Base-by-base conservation (phyloP, 2,329 filamentous ascomycete genomes). In the Alternaria angustiovoidea region DNA sequence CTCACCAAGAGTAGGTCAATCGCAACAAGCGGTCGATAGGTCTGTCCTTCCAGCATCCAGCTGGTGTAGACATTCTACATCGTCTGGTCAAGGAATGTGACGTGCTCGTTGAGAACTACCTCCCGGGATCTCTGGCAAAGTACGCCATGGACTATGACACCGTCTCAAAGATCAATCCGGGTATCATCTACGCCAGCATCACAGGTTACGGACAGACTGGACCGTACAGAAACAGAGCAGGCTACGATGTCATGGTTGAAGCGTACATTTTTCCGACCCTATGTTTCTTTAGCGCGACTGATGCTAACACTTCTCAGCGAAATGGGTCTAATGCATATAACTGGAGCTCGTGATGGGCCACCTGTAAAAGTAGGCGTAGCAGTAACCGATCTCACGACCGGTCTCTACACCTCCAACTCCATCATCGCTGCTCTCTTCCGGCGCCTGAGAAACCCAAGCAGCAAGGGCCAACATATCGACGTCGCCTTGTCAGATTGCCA, bases 221-320 rank as follows among this genome's bases (percentile, higher is more conserved):
- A 0, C 95, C 95, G 0, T 97, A 96, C 79, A 88, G 90, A 6
- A 87, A 89, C 65, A 87, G 95, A 14, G 93, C 95, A 4, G 95
- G 95, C 5, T 99, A 99, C 83, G 95, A 99, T 79, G 95, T 99
- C 68, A 99, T 99, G 94, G 94, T 99, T 11, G 95, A 99, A 82
- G 95, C 95, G 61, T 83, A 69, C 59, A 80, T 76, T 7, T 57
- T n/a, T 20, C 32, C 20, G 5, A 48, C 36, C 9, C 14, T 16
- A 55, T 42, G n/a, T 30, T 7, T 20, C 41, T 49, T n/a, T 18
- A 20, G 9, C 14, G 16, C 18, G 9, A 20, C n/a, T 34, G 48
- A 20, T 24, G 26, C 65, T 75, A 41, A 75, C 56, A 53, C 14
- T 48, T 12, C 2, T 24, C 55, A 83, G 81, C 11, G 95, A 98